Conservation (phyloP, 1,139 yeast species). For the Sugiyamaella neomexicana region DNA sequence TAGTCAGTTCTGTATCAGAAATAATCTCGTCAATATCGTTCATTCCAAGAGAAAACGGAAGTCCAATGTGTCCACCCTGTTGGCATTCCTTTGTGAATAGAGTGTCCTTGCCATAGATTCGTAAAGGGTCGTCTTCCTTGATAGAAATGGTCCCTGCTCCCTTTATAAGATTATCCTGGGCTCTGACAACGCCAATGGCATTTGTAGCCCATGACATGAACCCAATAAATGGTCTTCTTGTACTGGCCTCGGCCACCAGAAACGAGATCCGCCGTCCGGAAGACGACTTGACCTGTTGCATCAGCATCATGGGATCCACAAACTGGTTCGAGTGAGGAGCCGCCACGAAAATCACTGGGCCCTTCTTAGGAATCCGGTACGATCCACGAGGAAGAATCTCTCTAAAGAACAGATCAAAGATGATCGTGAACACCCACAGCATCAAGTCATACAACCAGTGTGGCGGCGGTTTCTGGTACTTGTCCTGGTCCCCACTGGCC, state of each 20-base stretch:
- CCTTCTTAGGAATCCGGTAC: conserved; percentile 75
- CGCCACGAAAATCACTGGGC: conserved; percentile 91
- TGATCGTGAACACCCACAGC: conserved; percentile 41
- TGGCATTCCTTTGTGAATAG: conserved; percentile 64
- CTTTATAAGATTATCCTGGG: conserved; percentile 74
- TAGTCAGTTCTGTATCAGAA: conserved; percentile 70
- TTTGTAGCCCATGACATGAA: conserved; percentile 70
- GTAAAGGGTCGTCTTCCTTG: conserved; percentile 43
- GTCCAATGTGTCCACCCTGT: conserved; percentile 67
- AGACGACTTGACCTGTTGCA: conserved; percentile 76
- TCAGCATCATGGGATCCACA: conserved; percentile 82
- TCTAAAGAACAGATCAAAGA: conserved; percentile 69
- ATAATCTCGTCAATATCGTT: conserved; percentile 67
- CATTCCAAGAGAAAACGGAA: conserved; percentile 79
- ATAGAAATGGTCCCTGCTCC: conserved; percentile 64
- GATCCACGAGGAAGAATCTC: conserved; percentile 92
- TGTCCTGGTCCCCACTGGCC: background rate
- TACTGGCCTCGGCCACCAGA: conserved; percentile 81
- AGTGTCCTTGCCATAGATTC: conserved; percentile 66
- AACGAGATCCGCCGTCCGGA: conserved; percentile 78
- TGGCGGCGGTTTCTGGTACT: conserved; percentile 24
- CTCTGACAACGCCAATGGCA: conserved; percentile 86
- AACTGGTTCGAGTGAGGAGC: conserved; percentile 98
- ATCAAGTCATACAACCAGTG: conserved; percentile 41
- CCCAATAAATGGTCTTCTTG: conserved; percentile 68